phyloP scores from a whole-genome alignment of 345 rosid species.

The Gossypium stocksii region DNA sequence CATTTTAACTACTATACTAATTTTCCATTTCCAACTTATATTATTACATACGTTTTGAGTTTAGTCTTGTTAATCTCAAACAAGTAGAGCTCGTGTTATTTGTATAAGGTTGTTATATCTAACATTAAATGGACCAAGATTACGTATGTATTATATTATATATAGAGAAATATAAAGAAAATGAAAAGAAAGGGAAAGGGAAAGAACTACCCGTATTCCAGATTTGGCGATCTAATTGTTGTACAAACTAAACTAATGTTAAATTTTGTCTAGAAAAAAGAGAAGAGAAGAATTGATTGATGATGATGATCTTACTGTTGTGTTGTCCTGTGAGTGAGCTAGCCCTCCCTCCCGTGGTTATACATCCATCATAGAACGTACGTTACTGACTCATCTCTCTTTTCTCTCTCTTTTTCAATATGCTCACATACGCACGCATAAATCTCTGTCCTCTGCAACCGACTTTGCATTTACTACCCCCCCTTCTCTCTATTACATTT shows the following conservation, averaged over 20 bases:
- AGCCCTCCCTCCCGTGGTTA: not conserved
- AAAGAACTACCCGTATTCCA: not conserved
- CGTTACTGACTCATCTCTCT: not conserved
- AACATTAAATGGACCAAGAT: too few species aligned
- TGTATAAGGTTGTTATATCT: too few species aligned
- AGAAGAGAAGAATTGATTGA: not conserved
- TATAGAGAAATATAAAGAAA: not conserved
- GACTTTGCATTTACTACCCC: slow-evolving; percentile 21
- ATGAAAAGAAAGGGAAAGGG: not conserved
- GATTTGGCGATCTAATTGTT: not conserved
- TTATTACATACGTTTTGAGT: too few species aligned
- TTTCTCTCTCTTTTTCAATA: slow-evolving; percentile 3
- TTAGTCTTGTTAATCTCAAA: too few species aligned
- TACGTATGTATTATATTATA: too few species aligned
- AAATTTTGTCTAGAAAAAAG: not conserved
- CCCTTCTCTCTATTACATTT: not conserved
- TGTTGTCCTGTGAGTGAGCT: not conserved
- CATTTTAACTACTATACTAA: not conserved
- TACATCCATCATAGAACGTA: slow-evolving; percentile 7
- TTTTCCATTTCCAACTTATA: not conserved
- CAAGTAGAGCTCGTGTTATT: too few species aligned
- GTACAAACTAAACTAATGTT: not conserved
- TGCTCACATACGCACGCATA: slow-evolving; percentile 42
- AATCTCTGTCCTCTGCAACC: slow-evolving; percentile 27
- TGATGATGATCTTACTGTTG: slow-evolving; percentile 14